Conservation (phyloP, 148 eudicot species). For the Camellia sinensis region DNA sequence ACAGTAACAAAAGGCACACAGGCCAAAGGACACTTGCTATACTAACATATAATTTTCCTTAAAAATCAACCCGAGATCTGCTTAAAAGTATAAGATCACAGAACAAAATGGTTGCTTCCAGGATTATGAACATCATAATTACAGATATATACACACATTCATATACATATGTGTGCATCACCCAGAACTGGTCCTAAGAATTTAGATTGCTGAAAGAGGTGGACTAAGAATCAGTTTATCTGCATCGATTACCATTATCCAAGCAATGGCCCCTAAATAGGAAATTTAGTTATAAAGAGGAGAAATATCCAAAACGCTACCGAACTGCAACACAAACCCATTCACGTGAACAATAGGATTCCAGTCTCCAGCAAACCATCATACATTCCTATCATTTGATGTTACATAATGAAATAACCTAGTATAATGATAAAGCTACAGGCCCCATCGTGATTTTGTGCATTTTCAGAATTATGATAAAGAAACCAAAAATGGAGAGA, state of each 20-base stretch:
- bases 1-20: not conserved
- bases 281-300: not conserved
- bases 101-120: not conserved
- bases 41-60: not conserved
- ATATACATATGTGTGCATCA: no score
- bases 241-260: not conserved
- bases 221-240: not conserved
- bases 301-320: not conserved
- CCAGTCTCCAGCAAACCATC: not conserved
- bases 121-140: not conserved
- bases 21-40: not conserved
- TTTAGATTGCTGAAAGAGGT: not conserved
- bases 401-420: not conserved
- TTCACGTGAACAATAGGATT: not conserved
- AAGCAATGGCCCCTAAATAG: not conserved
- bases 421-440: not conserved
- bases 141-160: not conserved
- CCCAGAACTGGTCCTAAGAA: not conserved
- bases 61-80: not conserved
- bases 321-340: not conserved
- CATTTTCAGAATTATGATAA: not conserved
- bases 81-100: not conserved
- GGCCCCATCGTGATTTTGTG: not conserved
- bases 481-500: not conserved
- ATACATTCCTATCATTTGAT: not conserved